phyloP scores from a whole-genome alignment of 75 land plant genomes.

The Cryptomeria japonica region DNA sequence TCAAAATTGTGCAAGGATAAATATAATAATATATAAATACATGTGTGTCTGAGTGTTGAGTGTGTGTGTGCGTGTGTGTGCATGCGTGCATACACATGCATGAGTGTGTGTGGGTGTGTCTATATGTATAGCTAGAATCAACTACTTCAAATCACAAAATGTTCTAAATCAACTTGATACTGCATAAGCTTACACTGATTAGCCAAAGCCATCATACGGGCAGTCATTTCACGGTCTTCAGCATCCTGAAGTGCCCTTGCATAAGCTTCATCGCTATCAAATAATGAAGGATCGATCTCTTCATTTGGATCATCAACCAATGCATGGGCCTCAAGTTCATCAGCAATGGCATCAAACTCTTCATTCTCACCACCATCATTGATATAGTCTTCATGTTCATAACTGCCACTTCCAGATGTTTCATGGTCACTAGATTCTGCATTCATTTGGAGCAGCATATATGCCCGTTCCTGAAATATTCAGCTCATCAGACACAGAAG shows the following conservation, averaged over 20 bases:
- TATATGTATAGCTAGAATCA: neutral
- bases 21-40: too few species aligned
- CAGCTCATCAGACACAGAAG: neutral
- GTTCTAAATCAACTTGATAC: neutral
- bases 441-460: slow-evolving; percentile 68
- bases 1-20: neutral
- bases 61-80: neutral
- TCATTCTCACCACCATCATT: slow-evolving; percentile 47
- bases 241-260: slow-evolving; percentile 92
- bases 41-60: neutral
- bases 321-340: slow-evolving; percentile 6
- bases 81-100: neutral
- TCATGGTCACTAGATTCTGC: slow-evolving; percentile 33
- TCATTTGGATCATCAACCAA: slow-evolving; percentile 15
- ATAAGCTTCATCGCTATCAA: slow-evolving; percentile 85
- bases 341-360: slow-evolving; percentile 44
- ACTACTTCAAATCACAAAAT: neutral
- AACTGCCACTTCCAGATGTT: slow-evolving; percentile 52
- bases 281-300: slow-evolving; percentile 59
- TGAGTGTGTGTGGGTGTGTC: neutral
- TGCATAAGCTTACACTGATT: slow-evolving; percentile 58
- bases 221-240: slow-evolving; percentile 80
- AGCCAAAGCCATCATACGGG: slow-evolving; percentile 71
- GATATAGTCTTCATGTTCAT: slow-evolving; percentile 35
- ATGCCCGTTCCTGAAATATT: slow-evolving; percentile 76